Evolutionary conservation across 2,329 filamentous ascomycete species (phyloP).

Genomic region (Sclerotinia trifoliorum): DNA sequence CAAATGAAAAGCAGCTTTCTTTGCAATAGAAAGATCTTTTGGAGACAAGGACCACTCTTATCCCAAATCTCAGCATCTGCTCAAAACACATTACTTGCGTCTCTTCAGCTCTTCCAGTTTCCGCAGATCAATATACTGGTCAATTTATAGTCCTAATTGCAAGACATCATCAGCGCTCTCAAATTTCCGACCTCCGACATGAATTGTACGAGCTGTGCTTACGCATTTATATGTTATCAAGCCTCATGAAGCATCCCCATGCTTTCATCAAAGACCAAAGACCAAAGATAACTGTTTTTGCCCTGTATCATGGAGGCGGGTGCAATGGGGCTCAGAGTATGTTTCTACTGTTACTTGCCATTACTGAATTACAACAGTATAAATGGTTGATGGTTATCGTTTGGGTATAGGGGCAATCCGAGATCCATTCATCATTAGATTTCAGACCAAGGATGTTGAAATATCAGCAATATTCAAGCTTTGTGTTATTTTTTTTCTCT

Average conservation of each 20-base stretch:
- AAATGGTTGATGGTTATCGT: not conserved
- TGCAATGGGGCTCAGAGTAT: not conserved
- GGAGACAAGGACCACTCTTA: not conserved
- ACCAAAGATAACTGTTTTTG: not conserved
- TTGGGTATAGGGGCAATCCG: not conserved
- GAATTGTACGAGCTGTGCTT: not conserved
- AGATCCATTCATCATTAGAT: not conserved
- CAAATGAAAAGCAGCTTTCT: not conserved
- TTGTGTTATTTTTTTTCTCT: not conserved
- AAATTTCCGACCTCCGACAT: conserved; percentile 12
- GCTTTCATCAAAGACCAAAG: not conserved
- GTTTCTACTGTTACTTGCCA: not conserved
- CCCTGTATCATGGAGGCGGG: not conserved
- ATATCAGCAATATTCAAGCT: not conserved
- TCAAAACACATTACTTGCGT: not conserved
- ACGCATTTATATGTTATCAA: not conserved
- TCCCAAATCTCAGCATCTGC: not conserved
- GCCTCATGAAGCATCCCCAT: not conserved
- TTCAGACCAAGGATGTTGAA: not conserved
- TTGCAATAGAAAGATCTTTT: not conserved
- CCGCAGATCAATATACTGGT: not conserved
- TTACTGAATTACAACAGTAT: not conserved
- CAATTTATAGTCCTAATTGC: not conserved
- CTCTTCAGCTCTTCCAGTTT: not conserved
- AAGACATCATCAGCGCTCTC: not conserved